Base-by-base conservation (phyloP, 1,284 basidiomycete genomes). In the Trametes pubescens region DNA sequence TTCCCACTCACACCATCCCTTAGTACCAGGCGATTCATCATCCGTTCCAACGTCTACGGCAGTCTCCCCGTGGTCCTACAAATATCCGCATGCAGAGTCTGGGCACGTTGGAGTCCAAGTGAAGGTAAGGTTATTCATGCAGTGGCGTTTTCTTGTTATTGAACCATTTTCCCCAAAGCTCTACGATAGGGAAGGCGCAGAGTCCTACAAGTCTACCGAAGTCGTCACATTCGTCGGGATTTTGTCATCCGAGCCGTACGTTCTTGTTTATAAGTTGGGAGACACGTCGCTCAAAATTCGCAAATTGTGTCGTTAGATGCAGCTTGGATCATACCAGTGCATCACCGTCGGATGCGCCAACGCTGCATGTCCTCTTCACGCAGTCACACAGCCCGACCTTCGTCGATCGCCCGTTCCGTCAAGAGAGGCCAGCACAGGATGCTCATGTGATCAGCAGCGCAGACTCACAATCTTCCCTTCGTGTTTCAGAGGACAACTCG, bases 151-250 rank as follows among this genome's bases (percentile, higher is more conserved):
- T n/a, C 11, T 11, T 10, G 16, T 34, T 14, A 32, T n/a, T 44
- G 32, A 22, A 24, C 35, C 5, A 26, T 22, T 44, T 32, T 26
- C n/a, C 40, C 24, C 24, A 26, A 9, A 91, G 89, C 76, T 91
- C 32, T 92, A 92, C 68, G 84, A 86, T 54, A 74, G 73, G 43
- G 66, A 74, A 22, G 68, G 72, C 9, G 74, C 78, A 1, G 80
- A 85, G 26, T 72, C 75, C 0, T 73, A 89, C 46, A 88, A 85
- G 66, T 76, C 86, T 8, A 86, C 89, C 0, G 86, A 90, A 60
- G 61, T 91, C 9, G 76, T 81, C 18, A 87, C 83, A 4, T 91
- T 93, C 68, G 82, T 93, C 49, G 91, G 91, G 1, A 86, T 93
- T n/a, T 72, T 89, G 16, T 83, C 86, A 0, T 80, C 78, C 55